Conservation (phyloP, 108 stramenopile genomes). For the Skeletonema costatum region DNA sequence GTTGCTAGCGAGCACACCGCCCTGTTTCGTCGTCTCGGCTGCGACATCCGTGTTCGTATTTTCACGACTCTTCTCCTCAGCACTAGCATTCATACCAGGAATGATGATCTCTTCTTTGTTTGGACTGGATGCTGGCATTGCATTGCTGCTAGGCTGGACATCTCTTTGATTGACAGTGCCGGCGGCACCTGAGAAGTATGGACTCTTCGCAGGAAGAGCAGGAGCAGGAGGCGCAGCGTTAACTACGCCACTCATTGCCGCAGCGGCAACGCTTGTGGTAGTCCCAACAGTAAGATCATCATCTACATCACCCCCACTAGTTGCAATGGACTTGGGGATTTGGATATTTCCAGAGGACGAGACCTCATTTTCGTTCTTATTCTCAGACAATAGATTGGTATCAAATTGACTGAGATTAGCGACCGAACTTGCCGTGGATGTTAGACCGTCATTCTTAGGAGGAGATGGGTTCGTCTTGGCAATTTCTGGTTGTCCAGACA, state of each 20-base stretch:
- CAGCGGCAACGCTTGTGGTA: slow-evolving; percentile 2
- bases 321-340: slow-evolving; percentile 10
- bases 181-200: neutral
- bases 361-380: neutral
- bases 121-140: neutral
- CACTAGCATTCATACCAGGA: slow-evolving; percentile 5
- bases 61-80: neutral
- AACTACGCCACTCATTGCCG: neutral
- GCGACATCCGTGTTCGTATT: neutral
- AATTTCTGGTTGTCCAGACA: neutral
- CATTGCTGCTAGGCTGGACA: neutral
- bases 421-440: neutral
- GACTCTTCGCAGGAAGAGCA: neutral
- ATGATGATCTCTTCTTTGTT: slow-evolving; percentile 5
- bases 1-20: neutral
- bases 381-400: slow-evolving; percentile 12
- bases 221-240: neutral
- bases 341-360: neutral
- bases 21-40: neutral
- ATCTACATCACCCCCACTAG: slow-evolving; percentile 13
- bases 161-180: neutral
- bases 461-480: neutral
- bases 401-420: slow-evolving; percentile 22
- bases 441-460: neutral
- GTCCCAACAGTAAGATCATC: slow-evolving; percentile 24